phyloP scores from a whole-genome alignment of 257 asterid genomes.

The Nicotiana obtusifolia region DNA sequence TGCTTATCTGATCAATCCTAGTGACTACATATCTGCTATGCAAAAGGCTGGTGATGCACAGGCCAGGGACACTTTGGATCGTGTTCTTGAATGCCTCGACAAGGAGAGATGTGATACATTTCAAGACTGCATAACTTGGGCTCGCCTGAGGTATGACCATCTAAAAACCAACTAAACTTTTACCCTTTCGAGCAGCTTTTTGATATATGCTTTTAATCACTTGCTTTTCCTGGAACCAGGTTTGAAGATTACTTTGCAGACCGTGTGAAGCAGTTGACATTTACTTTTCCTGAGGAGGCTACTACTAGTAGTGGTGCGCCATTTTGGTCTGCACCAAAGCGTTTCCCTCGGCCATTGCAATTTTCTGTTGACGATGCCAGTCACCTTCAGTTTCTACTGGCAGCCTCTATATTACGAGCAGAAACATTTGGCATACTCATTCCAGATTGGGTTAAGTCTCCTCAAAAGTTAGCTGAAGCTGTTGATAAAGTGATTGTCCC shows the following conservation, averaged over 20 bases:
- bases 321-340: slow-evolving; percentile 96
- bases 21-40: slow-evolving; percentile 66
- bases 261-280: slow-evolving; percentile 81
- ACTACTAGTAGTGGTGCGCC: slow-evolving; percentile 86
- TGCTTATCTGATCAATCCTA: slow-evolving; percentile 69
- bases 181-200: neutral
- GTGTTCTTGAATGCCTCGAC: slow-evolving; percentile 73
- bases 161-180: slow-evolving; percentile 31
- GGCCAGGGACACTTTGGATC: slow-evolving; percentile 87
- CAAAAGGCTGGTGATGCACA: slow-evolving; percentile 90
- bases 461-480: slow-evolving; percentile 62
- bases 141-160: slow-evolving; percentile 36
- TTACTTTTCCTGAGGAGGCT: slow-evolving; percentile 89
- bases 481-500: slow-evolving; percentile 56
- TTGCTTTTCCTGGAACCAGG: slow-evolving; percentile 32
- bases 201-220: slow-evolving; percentile 15
- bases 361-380: slow-evolving; percentile 61
- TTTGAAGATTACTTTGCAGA: slow-evolving; percentile 82
- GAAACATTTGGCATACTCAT: slow-evolving; percentile 73
- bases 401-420: slow-evolving; percentile 77
- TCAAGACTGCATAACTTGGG: slow-evolving; percentile 82
- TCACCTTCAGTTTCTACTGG: slow-evolving; percentile 78
- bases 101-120: slow-evolving; percentile 69
- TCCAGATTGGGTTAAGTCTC: slow-evolving; percentile 78
- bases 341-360: slow-evolving; percentile 75